phyloP scores from a whole-genome alignment of 106 monocot species.

The Xerophyta viscosa region DNA sequence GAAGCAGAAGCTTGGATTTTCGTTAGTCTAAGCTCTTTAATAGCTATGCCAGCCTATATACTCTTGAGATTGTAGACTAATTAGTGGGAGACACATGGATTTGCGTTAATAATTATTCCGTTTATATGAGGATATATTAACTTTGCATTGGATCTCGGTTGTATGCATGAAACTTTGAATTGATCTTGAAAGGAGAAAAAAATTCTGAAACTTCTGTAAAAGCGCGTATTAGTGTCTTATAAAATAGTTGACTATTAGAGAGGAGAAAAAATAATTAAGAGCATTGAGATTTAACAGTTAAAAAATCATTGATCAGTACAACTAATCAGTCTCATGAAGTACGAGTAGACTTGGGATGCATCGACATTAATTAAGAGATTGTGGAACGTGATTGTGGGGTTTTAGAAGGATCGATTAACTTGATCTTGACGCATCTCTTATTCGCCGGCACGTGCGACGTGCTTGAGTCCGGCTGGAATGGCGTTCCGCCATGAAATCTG shows the following conservation, averaged over 20 bases:
- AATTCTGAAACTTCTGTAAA: not conserved
- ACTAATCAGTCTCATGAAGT: too few relatives aligned
- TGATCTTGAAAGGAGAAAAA: not conserved
- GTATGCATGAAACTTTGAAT: not conserved
- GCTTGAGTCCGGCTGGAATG: too few relatives aligned
- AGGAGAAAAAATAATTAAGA: not conserved
- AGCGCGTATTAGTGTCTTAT: too few relatives aligned
- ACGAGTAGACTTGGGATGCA: too few relatives aligned
- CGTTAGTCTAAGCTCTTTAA: not conserved
- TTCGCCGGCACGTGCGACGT: too few relatives aligned
- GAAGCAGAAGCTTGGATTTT: slow-evolving; percentile 2
- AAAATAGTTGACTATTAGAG: not conserved
- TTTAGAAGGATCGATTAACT: too few relatives aligned
- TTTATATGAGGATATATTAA: not conserved
- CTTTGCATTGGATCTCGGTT: not conserved
- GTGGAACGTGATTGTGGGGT: too few relatives aligned
- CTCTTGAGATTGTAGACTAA: not conserved
- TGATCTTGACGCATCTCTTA: too few relatives aligned
- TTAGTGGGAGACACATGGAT: not conserved
- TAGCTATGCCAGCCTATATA: slow-evolving; percentile 1
- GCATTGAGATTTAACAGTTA: too few relatives aligned
- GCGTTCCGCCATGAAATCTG: too few relatives aligned
- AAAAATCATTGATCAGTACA: too few relatives aligned
- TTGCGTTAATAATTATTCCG: not conserved
- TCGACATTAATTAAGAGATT: too few relatives aligned